Conservation (phyloP, 2,329 filamentous ascomycete species). For the Thielaviopsis musarum region DNA sequence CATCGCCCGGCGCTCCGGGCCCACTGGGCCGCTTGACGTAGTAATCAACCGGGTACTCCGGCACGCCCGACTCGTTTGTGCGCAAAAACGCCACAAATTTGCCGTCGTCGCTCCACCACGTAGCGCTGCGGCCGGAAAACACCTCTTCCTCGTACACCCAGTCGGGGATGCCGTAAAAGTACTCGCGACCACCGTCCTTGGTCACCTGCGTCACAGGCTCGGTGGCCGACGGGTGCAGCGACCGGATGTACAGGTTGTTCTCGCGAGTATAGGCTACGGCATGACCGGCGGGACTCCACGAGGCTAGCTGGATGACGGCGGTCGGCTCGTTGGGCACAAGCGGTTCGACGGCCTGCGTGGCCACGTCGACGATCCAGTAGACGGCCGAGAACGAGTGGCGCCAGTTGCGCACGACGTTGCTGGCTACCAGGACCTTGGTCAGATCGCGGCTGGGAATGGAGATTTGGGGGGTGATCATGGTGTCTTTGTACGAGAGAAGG, state of each 20-base stretch:
- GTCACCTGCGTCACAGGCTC: conserved; percentile 57
- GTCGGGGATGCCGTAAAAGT: conserved; percentile 92
- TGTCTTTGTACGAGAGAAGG: conserved; percentile 42
- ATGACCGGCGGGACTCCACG: conserved; percentile 78
- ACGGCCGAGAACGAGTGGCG: conserved; percentile 72
- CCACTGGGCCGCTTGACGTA: conserved; percentile 79
- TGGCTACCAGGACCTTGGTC: conserved; percentile 70
- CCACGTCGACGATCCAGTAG: conserved; percentile 90
- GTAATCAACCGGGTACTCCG: conserved; percentile 85
- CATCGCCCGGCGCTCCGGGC: conserved; percentile 51
- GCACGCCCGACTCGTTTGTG: conserved; percentile 84
- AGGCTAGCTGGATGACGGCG: conserved; percentile 62
- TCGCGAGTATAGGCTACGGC: conserved; percentile 76
- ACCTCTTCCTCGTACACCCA: conserved; percentile 74
- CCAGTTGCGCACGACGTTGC: conserved; percentile 61
- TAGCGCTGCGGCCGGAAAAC: conserved; percentile 61
- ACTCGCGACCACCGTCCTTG: conserved; percentile 66
- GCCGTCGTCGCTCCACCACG: conserved; percentile 90
- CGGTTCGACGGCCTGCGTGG: conserved; percentile 57
- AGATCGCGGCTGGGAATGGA: conserved; percentile 68
- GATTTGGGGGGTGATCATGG: conserved; percentile 37
- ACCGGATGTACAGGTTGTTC: conserved; percentile 79
- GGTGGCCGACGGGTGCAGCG: conserved; percentile 26
- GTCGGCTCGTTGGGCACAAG: conserved; percentile 52
- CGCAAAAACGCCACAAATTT: conserved; percentile 80